phyloP scores from a whole-genome alignment of 257 asterid species.

The Solanum pinnatisectum region DNA sequence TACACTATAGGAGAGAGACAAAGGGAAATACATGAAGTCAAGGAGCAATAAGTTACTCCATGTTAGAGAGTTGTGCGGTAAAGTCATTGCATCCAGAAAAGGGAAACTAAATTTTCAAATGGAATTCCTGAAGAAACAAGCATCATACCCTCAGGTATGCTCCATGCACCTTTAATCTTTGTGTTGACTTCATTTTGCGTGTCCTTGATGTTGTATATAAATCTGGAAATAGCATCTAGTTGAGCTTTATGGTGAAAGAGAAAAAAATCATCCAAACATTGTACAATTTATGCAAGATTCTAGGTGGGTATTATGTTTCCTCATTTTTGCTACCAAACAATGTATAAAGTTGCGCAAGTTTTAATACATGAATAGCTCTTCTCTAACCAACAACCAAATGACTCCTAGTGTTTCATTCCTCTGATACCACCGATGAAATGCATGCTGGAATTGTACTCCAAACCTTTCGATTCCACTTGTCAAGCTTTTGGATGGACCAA shows the following conservation, averaged over 20 bases:
- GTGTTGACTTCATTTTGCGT: background rate
- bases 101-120: constrained; percentile 53
- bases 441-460: background rate
- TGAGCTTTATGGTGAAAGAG: background rate
- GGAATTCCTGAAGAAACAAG: constrained; percentile 48
- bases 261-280: background rate
- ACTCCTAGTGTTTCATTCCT: background rate
- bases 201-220: background rate
- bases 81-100: constrained; percentile 31
- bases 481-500: background rate
- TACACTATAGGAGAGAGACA: constrained; percentile 23
- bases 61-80: constrained; percentile 65
- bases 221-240: background rate
- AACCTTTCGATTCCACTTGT: background rate
- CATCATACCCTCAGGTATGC: constrained; percentile 56
- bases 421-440: background rate
- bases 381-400: background rate
- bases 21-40: constrained; percentile 10
- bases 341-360: background rate
- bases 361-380: background rate
- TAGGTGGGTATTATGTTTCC: background rate
- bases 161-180: background rate
- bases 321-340: background rate
- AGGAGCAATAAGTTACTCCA: constrained; percentile 45
- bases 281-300: background rate